A percentile compares a stretch with the other conserved stretches of the same genome.
Conservation (phyloP, 2,329 filamentous ascomycete species). For the Harringtonia lauricola region DNA sequence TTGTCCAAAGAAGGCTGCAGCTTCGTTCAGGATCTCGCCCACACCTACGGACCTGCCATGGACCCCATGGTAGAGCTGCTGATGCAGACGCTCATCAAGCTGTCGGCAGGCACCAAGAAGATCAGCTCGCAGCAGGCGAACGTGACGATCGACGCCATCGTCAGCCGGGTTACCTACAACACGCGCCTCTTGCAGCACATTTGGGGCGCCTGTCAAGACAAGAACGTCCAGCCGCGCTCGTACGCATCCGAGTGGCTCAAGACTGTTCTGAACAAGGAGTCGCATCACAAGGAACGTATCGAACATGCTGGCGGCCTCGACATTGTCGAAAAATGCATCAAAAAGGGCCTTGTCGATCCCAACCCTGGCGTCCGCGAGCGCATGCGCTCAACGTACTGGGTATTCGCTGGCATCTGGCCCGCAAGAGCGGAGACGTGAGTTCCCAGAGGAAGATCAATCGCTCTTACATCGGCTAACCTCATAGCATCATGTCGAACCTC, state of each 20-base stretch:
- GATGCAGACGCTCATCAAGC: conserved; percentile 80
- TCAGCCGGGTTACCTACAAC: conserved; percentile 71
- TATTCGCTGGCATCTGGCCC: conserved; percentile 67
- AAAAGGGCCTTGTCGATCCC: conserved; percentile 77
- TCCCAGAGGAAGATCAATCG: too few relatives aligned
- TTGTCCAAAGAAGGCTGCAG: conserved; percentile 78
- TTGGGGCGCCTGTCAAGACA: conserved; percentile 74
- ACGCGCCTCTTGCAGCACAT: conserved; percentile 77
- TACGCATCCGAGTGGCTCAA: conserved; percentile 77
- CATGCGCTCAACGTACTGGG: conserved; percentile 80
- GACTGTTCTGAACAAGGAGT: conserved; percentile 68
- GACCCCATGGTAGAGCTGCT: conserved; percentile 86
- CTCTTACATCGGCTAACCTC: neutral
- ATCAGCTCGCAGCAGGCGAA: conserved; percentile 82
- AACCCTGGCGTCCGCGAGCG: conserved; percentile 85
- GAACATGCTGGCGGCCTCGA: conserved; percentile 80
- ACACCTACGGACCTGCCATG: conserved; percentile 62
- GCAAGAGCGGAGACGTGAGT: conserved; percentile 62
- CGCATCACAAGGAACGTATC: conserved; percentile 66
- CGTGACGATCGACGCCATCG: conserved; percentile 65
- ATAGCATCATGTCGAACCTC: conserved; percentile 65
- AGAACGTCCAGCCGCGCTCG: conserved; percentile 77
- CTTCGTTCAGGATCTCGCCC: conserved; percentile 75
- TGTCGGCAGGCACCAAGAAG: conserved; percentile 84
- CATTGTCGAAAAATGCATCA: conserved; percentile 75